phyloP scores from a whole-genome alignment of 192 early-diverging fungal genomes.

The Backusella macrospora region DNA sequence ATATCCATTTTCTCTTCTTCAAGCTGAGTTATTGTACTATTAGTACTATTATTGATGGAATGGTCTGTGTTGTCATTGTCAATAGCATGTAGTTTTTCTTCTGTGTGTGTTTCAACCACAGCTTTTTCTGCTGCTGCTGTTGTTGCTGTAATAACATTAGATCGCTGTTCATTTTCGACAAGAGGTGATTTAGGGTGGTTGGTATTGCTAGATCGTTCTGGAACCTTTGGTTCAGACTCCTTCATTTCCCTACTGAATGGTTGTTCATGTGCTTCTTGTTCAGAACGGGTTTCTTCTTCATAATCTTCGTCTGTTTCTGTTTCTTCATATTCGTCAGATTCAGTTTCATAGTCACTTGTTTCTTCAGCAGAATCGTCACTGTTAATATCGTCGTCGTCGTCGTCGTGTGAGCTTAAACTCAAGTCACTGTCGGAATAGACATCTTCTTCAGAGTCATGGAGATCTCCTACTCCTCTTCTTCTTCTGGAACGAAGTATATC shows the following conservation, averaged over 20 bases:
- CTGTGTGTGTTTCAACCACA: neutral
- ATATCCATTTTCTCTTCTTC: too few species aligned
- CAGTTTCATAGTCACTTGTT: constrained; percentile 7
- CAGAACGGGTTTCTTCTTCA: neutral
- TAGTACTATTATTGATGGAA: too few species aligned
- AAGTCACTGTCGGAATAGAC: neutral
- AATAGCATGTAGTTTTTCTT: too few species aligned
- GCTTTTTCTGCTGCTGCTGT: neutral
- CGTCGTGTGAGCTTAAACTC: neutral
- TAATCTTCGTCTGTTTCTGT: neutral
- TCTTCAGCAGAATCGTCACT: neutral
- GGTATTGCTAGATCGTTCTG: neutral
- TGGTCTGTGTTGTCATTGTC: too few species aligned
- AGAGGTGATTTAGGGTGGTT: neutral
- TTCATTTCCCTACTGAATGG: neutral
- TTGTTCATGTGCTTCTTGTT: neutral
- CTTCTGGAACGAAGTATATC: constrained; percentile 10
- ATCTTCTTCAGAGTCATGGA: neutral
- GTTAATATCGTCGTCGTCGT: neutral
- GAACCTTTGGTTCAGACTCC: neutral
- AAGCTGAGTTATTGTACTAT: too few species aligned
- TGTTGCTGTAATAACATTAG: neutral
- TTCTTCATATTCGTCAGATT: constrained; percentile 15
- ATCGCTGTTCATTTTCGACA: neutral
- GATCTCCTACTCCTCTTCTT: neutral